phyloP scores from a whole-genome alignment of 2,329 filamentous ascomycete genomes.

The Pochonia chlamydosporia region DNA sequence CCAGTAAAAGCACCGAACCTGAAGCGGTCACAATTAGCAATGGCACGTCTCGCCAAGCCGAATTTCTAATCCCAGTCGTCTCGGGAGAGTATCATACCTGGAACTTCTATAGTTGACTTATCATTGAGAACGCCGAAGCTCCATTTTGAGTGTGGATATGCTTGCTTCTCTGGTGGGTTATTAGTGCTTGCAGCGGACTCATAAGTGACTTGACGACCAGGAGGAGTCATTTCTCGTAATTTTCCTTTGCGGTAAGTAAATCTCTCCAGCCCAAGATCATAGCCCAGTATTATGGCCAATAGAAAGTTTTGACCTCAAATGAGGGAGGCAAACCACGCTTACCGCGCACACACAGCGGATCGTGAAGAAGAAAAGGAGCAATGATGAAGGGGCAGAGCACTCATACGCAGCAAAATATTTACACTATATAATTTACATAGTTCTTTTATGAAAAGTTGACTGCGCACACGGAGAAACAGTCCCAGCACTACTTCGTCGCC shows the following conservation, averaged over 20 bases:
- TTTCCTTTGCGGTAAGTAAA: too few relatives aligned
- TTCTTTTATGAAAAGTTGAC: too few relatives aligned
- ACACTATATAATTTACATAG: too few relatives aligned
- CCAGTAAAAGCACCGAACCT: conserved; percentile 14
- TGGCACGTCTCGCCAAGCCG: background rate
- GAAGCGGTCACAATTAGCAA: background rate
- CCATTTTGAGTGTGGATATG: conserved; percentile 7
- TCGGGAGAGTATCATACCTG: conserved; percentile 5
- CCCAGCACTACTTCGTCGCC: too few relatives aligned
- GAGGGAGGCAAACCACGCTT: too few relatives aligned
- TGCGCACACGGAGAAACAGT: too few relatives aligned
- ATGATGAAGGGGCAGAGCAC: too few relatives aligned
- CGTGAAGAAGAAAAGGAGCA: too few relatives aligned
- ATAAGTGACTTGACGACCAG: background rate
- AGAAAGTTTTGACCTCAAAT: too few relatives aligned
- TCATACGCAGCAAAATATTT: too few relatives aligned
- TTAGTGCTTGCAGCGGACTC: background rate
- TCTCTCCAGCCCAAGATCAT: too few relatives aligned
- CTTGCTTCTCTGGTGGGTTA: background rate
- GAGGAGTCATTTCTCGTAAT: background rate
- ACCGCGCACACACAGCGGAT: too few relatives aligned
- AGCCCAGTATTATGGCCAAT: background rate
- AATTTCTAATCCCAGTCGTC: background rate
- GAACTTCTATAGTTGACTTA: conserved; percentile 8
- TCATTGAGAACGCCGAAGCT: conserved; percentile 11